Evolutionary conservation across 2,329 filamentous ascomycete species (phyloP).

Genomic region (Atkinsonella hypoxylon): DNA sequence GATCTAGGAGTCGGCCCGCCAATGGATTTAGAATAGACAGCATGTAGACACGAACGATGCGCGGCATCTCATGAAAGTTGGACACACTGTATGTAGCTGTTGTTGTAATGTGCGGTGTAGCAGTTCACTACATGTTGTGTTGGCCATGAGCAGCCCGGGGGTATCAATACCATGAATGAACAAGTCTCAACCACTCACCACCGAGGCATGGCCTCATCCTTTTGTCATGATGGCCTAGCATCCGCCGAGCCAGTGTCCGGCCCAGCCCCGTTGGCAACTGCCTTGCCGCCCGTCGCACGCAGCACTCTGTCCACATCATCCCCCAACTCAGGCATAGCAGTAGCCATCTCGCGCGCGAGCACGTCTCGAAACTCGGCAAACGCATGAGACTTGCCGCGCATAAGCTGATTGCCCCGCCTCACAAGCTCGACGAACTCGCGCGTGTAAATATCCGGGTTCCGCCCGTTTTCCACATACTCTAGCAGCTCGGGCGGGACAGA

Average conservation of each 20-base stretch:
- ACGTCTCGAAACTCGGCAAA: slow-evolving; percentile 51
- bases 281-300: slow-evolving; percentile 29
- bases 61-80: background rate
- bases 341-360: slow-evolving; percentile 44
- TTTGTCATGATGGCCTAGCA: background rate
- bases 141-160: background rate
- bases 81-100: background rate
- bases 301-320: slow-evolving; percentile 41
- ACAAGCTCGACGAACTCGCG: slow-evolving; percentile 62
- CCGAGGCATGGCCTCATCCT: background rate
- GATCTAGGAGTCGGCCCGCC: background rate
- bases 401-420: slow-evolving; percentile 51
- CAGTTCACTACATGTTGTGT: background rate
- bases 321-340: slow-evolving; percentile 46
- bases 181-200: no score
- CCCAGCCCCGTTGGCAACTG: background rate
- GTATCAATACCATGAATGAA: background rate
- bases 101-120: no score
- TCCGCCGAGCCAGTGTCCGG: background rate
- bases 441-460: slow-evolving; percentile 65
- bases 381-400: slow-evolving; percentile 51
- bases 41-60: slow-evolving; percentile 2
- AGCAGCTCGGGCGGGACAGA: slow-evolving; percentile 50
- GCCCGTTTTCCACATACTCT: slow-evolving; percentile 57
- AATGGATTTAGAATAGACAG: slow-evolving; percentile 1